Percentiles rank a stretch among this genome's conserved stretches.
Evolutionary conservation across 2,329 filamentous ascomycete species (phyloP).

Genomic region (Arachnomyces sp.): DNA sequence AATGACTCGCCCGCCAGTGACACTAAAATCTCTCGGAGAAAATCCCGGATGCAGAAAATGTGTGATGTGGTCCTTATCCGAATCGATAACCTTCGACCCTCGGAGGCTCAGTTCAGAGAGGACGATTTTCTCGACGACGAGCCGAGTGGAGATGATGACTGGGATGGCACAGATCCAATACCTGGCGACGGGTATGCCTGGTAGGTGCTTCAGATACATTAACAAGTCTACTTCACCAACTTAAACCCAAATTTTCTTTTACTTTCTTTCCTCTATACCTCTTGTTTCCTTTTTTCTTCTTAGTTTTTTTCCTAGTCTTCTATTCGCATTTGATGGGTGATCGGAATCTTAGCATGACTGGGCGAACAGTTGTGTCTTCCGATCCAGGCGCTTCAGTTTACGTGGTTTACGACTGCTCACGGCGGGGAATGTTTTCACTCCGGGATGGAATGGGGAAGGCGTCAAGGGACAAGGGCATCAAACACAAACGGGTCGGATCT

Average conservation of each 20-base stretch:
- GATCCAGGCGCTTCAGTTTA: not conserved
- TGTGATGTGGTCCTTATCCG: constrained; percentile 53
- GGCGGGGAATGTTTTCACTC: not conserved
- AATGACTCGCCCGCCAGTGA: not conserved
- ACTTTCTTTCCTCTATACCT: constrained; percentile 12
- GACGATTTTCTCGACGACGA: constrained; percentile 55
- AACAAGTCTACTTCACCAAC: not conserved
- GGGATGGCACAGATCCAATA: constrained; percentile 46
- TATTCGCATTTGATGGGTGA: too few relatives aligned
- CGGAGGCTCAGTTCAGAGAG: constrained; percentile 51
- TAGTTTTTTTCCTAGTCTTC: not conserved
- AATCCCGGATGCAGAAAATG: constrained; percentile 42
- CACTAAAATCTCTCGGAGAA: too few relatives aligned
- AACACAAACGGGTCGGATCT: not conserved
- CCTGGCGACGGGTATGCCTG: constrained; percentile 22
- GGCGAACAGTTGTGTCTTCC: not conserved
- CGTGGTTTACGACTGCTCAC: not conserved
- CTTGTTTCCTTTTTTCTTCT: constrained; percentile 3
- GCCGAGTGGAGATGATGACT: constrained; percentile 55
- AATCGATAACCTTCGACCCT: constrained; percentile 56
- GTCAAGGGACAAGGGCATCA: too few relatives aligned
- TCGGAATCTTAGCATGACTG: too few relatives aligned
- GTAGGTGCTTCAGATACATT: constrained; percentile 11
- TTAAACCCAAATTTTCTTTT: constrained; percentile 18
- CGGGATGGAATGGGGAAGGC: not conserved